phyloP scores from a whole-genome alignment of 75 land plant species.

The Adiantum capillusveneris region DNA sequence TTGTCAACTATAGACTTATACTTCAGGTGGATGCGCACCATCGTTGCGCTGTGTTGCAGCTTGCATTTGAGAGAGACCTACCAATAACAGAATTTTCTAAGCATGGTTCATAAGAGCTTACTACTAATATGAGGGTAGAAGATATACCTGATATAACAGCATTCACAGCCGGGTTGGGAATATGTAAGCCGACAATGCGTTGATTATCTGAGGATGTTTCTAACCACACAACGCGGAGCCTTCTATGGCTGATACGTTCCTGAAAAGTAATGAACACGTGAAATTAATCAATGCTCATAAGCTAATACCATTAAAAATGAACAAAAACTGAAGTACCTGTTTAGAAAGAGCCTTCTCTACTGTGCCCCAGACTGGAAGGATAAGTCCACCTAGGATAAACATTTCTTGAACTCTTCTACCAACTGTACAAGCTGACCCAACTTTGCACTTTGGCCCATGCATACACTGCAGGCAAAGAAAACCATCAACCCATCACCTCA shows the following conservation, averaged over 20 bases:
- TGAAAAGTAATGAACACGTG: conserved; percentile 11
- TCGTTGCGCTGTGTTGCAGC: too few relatives aligned
- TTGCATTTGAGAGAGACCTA: too few relatives aligned
- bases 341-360: conserved; percentile 87
- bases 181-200: conserved; percentile 85
- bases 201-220: conserved; percentile 76
- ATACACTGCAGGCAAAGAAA: conserved; percentile 66
- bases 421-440: conserved; percentile 67
- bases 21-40: too few relatives aligned
- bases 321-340: conserved; percentile 70
- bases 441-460: conserved; percentile 97
- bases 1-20: too few relatives aligned
- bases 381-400: conserved; percentile 85
- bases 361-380: conserved; percentile 93
- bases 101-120: too few relatives aligned
- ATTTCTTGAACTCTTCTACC: conserved; percentile 89
- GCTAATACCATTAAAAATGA: too few relatives aligned
- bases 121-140: too few relatives aligned
- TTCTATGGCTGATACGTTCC: conserved; percentile 73
- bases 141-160: conserved; percentile 68
- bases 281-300: too few relatives aligned
- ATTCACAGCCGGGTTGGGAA: conserved; percentile 87
- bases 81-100: too few relatives aligned
- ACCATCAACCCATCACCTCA: too few relatives aligned
- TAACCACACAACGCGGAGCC: conserved; percentile 80